Evolutionary conservation across 2,329 filamentous ascomycete species (phyloP).

Genomic region (Cytospora paraplurivora): DNA sequence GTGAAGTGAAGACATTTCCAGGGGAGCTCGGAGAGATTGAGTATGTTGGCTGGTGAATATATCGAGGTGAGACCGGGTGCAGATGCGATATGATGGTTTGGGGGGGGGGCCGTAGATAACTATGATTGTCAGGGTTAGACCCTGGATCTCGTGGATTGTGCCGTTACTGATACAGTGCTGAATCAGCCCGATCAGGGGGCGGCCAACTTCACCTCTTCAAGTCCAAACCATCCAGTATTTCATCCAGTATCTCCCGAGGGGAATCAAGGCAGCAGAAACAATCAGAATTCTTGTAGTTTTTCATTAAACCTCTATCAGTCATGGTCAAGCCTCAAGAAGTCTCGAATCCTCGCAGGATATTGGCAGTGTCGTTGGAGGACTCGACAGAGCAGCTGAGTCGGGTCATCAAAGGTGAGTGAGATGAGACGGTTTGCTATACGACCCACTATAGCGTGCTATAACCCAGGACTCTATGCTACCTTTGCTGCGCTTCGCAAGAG

Average conservation of each 20-base stretch:
- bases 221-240: neutral
- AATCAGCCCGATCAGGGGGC: neutral
- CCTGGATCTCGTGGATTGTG: neutral
- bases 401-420: constrained; percentile 54
- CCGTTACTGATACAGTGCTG: no score
- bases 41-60: neutral
- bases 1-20: neutral
- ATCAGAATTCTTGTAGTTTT: neutral
- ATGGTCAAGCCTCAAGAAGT: constrained; percentile 40
- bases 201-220: constrained; percentile 4
- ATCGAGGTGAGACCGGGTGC: neutral
- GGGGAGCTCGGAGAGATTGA: no score
- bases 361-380: constrained; percentile 56
- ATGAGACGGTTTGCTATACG: no score
- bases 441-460: no score
- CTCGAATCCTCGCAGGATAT: constrained; percentile 56
- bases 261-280: neutral
- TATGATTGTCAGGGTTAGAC: neutral
- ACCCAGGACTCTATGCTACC: no score
- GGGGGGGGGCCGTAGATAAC: neutral
- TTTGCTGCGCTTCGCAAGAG: no score
- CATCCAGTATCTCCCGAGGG: neutral
- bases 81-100: no score
- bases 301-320: neutral
- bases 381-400: constrained; percentile 49